Percentiles rank a stretch among this genome's conserved stretches.
Evolutionary conservation across 768 basidiomycete species (phyloP).

Genomic region (Termitomyces sp.): DNA sequence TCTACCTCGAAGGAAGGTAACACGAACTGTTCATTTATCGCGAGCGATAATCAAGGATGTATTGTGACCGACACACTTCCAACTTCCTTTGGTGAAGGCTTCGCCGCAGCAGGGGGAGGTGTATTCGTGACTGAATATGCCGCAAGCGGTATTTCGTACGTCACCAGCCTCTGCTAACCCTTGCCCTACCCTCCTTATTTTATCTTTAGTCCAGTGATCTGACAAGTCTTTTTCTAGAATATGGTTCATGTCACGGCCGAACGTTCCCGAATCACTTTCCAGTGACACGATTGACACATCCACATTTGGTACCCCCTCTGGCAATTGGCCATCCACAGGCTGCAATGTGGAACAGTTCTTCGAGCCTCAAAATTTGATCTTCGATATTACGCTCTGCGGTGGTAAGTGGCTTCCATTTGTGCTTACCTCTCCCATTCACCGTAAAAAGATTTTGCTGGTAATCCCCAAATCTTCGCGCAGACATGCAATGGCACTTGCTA

Average conservation of each 20-base stretch:
- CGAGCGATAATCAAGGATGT: slow-evolving; percentile 61
- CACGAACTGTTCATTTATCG: slow-evolving; percentile 51
- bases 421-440: not conserved
- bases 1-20: slow-evolving; percentile 45
- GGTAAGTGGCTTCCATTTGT: slow-evolving; percentile 22
- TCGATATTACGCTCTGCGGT: slow-evolving; percentile 72
- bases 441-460: slow-evolving; percentile 42
- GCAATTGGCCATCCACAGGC: slow-evolving; percentile 55
- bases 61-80: slow-evolving; percentile 48
- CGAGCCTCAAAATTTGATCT: slow-evolving; percentile 57
- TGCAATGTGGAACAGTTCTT: slow-evolving; percentile 54
- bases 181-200: not conserved
- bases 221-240: slow-evolving; percentile 27
- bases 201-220: not conserved
- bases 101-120: slow-evolving; percentile 64
- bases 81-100: slow-evolving; percentile 58
- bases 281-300: slow-evolving; percentile 49
- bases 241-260: slow-evolving; percentile 57
- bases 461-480: slow-evolving; percentile 42
- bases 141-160: slow-evolving; percentile 56
- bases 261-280: slow-evolving; percentile 40
- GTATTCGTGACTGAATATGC: slow-evolving; percentile 74
- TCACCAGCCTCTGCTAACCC: not conserved
- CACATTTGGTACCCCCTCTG: slow-evolving; percentile 60
- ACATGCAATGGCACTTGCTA: slow-evolving; percentile 69